Conservation (phyloP, 1,284 basidiomycete species). For the Boletellus sp. region DNA sequence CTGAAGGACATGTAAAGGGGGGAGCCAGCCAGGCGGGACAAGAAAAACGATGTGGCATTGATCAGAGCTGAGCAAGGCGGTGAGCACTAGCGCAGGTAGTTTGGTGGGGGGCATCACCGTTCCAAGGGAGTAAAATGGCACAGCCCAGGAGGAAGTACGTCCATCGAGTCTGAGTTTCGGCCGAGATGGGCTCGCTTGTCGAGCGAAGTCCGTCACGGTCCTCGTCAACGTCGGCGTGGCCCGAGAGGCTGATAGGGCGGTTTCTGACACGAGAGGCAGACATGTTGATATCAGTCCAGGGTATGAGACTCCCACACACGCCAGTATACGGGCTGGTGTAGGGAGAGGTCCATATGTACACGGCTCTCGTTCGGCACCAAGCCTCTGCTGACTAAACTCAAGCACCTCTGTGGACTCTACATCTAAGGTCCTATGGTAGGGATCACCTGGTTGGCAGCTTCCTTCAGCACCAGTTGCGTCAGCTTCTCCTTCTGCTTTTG, state of each 20-base stretch:
- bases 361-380: too few species aligned
- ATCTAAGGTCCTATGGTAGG: conserved; percentile 35
- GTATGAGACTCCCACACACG: too few species aligned
- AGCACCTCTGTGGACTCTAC: background rate
- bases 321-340: too few species aligned
- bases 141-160: conserved; percentile 70
- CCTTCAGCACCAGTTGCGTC: conserved; percentile 55
- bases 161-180: conserved; percentile 47
- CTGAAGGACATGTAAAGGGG: conserved; percentile 56
- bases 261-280: conserved; percentile 16
- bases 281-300: too few species aligned
- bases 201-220: background rate
- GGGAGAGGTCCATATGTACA: too few species aligned
- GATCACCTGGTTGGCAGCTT: conserved; percentile 65
- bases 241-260: conserved; percentile 8
- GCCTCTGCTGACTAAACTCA: too few species aligned
- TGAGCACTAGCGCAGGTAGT: background rate
- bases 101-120: conserved; percentile 46
- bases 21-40: conserved; percentile 57
- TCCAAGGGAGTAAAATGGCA: conserved; percentile 75
- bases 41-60: conserved; percentile 73
- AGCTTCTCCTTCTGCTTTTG: conserved; percentile 57
- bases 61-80: conserved; percentile 53
- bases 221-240: background rate
- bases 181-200: conserved; percentile 2